These are phyloP conservation scores for Thielaviopsis musarum DNA, from an alignment of 2,329 filamentous ascomycete species.

Conservation along the genomic window DNA sequence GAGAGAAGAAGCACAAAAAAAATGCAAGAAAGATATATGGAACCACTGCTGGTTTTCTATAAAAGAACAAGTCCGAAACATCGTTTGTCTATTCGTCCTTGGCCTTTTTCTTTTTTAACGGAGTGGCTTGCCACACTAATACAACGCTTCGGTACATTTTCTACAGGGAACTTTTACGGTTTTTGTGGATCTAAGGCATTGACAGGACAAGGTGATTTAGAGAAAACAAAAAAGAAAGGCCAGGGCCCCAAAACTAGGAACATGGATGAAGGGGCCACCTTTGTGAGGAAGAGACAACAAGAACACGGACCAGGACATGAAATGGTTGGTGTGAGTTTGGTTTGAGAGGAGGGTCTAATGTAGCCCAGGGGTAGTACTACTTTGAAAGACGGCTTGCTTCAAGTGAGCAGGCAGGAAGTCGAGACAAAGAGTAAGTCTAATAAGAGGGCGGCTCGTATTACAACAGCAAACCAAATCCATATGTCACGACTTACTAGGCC, in stretches of 20 bases:
- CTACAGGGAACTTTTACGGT: neutral
- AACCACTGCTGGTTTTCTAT: neutral
- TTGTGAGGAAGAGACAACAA: neutral
- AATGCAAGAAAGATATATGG: neutral
- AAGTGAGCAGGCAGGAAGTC: too few species aligned
- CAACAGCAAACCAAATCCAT: neutral
- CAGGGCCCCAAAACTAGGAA: neutral
- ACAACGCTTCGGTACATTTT: neutral
- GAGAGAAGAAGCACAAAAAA: conserved; percentile 6
- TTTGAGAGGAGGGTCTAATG: neutral
- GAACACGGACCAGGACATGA: neutral
- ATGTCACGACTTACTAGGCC: neutral
- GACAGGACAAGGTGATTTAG: neutral
- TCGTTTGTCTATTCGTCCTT: neutral
- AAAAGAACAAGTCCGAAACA: neutral
- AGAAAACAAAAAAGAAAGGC: neutral
- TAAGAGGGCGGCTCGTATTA: neutral
- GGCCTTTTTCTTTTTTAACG: neutral
- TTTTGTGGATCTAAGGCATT: neutral
- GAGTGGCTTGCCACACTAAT: neutral
- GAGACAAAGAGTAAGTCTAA: neutral
- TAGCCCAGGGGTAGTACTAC: neutral
- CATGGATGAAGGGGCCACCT: neutral
- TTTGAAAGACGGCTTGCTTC: neutral
- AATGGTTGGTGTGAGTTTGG: neutral